Conservation (phyloP, 805 yeast species). For the Candida sanyiensis region DNA sequence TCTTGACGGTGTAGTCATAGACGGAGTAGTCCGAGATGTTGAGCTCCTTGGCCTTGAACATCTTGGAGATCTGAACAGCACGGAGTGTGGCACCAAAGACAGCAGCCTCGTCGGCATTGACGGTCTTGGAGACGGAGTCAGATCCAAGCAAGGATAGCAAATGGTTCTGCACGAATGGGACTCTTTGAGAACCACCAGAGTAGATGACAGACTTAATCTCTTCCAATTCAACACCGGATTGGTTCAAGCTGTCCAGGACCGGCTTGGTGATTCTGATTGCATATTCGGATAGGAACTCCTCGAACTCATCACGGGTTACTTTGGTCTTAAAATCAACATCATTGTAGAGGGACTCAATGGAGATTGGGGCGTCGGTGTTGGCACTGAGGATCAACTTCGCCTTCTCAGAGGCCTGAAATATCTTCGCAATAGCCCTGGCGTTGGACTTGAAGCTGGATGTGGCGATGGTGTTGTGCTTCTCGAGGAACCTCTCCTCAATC, state of each 20-base stretch:
- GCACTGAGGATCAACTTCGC: conserved; percentile 86
- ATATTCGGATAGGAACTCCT: conserved; percentile 42
- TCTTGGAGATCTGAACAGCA: conserved; percentile 68
- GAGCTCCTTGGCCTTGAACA: conserved; percentile 59
- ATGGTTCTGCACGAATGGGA: conserved; percentile 75
- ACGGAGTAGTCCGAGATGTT: conserved; percentile 51
- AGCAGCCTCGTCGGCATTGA: conserved; percentile 93
- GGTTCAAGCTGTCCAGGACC: conserved; percentile 43
- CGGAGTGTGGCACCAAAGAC: conserved; percentile 85
- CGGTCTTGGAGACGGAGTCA: conserved; percentile 65
- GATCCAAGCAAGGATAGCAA: conserved; percentile 51
- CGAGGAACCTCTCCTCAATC: conserved; percentile 53
- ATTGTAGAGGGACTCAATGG: conserved; percentile 66
- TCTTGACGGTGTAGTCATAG: conserved; percentile 40
- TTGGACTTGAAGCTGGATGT: conserved; percentile 37
- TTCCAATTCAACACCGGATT: conserved; percentile 25
- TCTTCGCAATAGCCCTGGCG: conserved; percentile 56
- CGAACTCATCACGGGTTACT: conserved; percentile 79
- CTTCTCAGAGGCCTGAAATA: conserved; percentile 82
- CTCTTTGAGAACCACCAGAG: conserved; percentile 87
- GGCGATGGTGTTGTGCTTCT: conserved; percentile 34
- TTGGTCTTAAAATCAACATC: conserved; percentile 68
- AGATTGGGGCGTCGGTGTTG: conserved; percentile 69
- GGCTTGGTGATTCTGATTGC: conserved; percentile 47
- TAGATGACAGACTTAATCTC: conserved; percentile 64